Base-by-base conservation (phyloP, 352 stramenopile species). In the Thalassiosira delicatula region DNA sequence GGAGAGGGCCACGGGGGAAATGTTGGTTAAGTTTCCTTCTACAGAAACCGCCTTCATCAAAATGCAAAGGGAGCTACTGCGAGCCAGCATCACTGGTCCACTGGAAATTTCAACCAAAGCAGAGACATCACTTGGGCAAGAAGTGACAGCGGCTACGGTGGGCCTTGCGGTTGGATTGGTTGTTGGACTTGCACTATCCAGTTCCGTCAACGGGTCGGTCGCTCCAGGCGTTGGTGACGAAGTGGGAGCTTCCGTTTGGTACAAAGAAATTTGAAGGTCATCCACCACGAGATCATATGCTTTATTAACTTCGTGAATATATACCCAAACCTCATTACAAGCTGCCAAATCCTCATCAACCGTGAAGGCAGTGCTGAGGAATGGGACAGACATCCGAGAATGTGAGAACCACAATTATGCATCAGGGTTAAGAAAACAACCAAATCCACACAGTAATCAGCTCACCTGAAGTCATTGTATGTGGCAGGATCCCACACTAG, bases 1-100 rank as follows among this genome's bases (percentile, higher is more conserved):
- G n/a, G 85, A 90, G 0, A 79, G 71, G 35, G 81, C 85, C 1
- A 90, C 62, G 0, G 85, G 85, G 12, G 80, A 56, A 68, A 88
- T 70, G 8, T 79, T 72, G 19, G 76, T 76, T 8, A 83, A 40
- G 14, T 29, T 67, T 81, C 70, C 78, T 69, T 70, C 61, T 49
- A 12, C 46, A 53, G 70, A 12, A 29, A 79, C 32, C 23, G 70
- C 81, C 60, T 88, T 88, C 17, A 77, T 88, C 17, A 90, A 66
- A 59, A 85, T 72, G 40, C 85, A 90, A 25, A 90, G 49, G 19
- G 44, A 56, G n/a, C 27, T 66, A 23, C 59, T 81, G 14, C 51
- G 62, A 8, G 21, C 44, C n/a, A 90, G 74, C 76, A 84, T 85
- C 0, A 81, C 23, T 33, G 78, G 70, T 49, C 79, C 84, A n/a